A percentile compares a stretch with the other conserved stretches of the same genome.
These are phyloP conservation scores for Gaertneriomyces sp. DNA, from an alignment of 192 early-diverging fungal genomes.

Conservation along the genomic window DNA sequence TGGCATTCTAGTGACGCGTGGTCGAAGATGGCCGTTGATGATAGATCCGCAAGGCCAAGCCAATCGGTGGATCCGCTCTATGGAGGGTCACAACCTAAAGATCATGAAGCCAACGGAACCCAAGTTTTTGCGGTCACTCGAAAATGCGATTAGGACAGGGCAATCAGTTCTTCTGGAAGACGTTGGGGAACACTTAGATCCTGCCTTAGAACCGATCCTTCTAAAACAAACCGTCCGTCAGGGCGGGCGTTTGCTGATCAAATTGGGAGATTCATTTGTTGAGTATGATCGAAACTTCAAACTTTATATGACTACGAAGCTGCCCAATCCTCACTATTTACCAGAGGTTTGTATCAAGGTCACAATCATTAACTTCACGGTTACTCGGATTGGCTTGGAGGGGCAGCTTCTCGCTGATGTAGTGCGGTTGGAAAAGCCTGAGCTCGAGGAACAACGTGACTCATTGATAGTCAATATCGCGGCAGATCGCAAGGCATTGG, in stretches of 20 bases:
- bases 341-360: constrained; percentile 65
- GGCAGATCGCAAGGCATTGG: constrained; percentile 55
- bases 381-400: constrained; percentile 56
- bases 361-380: constrained; percentile 67
- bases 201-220: constrained; percentile 57
- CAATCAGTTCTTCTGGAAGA: constrained; percentile 59
- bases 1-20: constrained; percentile 54
- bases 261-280: constrained; percentile 59
- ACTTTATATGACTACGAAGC: constrained; percentile 61
- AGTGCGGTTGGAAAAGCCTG: constrained; percentile 55
- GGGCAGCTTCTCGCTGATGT: constrained; percentile 61
- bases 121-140: constrained; percentile 56
- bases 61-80: constrained; percentile 55
- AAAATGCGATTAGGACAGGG: constrained; percentile 62
- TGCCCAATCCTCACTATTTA: constrained; percentile 60
- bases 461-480: constrained; percentile 58
- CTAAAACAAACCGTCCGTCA: constrained; percentile 60
- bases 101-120: constrained; percentile 54
- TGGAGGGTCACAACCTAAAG: constrained; percentile 55
- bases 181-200: constrained; percentile 60
- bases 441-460: constrained; percentile 61
- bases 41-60: constrained; percentile 63
- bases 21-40: constrained; percentile 59
- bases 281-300: constrained; percentile 66
- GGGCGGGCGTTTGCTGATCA: constrained; percentile 58